These are phyloP conservation scores for Chloroidium sp. DNA, from an alignment of 163 green algal species.

Conservation along the genomic window DNA sequence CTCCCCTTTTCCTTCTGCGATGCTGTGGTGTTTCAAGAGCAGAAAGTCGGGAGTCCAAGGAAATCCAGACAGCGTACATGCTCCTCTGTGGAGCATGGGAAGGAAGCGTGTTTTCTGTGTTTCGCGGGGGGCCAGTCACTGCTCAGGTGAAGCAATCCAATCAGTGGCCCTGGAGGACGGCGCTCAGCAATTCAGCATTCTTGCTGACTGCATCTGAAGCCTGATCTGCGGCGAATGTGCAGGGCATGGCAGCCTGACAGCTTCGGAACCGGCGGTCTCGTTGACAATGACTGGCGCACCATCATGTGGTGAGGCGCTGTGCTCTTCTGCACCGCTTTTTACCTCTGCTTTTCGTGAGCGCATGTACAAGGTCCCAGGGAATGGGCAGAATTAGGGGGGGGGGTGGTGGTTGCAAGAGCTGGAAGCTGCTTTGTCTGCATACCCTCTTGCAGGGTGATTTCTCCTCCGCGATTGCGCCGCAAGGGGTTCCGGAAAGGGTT, in stretches of 20 bases:
- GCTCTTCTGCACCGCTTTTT: too few relatives aligned
- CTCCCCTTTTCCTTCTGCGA: not conserved
- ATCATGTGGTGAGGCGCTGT: slow-evolving; percentile 1
- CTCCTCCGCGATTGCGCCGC: too few relatives aligned
- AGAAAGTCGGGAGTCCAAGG: not conserved
- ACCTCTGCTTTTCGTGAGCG: too few relatives aligned
- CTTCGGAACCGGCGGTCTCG: slow-evolving; percentile 4
- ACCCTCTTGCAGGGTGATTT: too few relatives aligned
- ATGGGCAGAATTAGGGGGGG: too few relatives aligned
- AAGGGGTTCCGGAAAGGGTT: too few relatives aligned
- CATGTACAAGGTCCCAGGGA: too few relatives aligned
- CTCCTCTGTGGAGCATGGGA: not conserved
- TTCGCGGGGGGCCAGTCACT: not conserved
- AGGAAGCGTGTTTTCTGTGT: not conserved
- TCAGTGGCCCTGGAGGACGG: too few relatives aligned
- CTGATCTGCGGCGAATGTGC: slow-evolving; percentile 1
- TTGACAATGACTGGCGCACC: slow-evolving; percentile 1
- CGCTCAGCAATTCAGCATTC: not conserved
- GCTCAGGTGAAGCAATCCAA: not conserved
- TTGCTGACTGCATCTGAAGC: not conserved
- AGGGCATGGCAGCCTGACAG: slow-evolving; percentile 13
- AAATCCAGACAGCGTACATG: not conserved
- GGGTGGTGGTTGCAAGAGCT: too few relatives aligned
- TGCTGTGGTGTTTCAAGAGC: not conserved
- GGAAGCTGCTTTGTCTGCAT: too few relatives aligned